phyloP scores from a whole-genome alignment of 305 asterid species.

The Lippia alba region DNA sequence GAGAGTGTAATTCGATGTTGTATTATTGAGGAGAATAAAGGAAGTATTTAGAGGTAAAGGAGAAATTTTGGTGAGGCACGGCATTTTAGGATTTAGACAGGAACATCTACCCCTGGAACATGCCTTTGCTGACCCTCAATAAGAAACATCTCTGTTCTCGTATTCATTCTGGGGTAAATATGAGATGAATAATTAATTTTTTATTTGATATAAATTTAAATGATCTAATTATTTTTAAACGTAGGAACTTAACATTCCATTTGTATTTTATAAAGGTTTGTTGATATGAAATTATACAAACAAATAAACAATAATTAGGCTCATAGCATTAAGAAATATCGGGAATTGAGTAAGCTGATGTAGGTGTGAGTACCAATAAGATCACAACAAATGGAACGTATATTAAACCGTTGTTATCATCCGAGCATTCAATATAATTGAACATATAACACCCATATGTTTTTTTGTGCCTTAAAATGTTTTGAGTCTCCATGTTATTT shows the following conservation, averaged over 20 bases:
- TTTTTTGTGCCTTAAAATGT: not conserved
- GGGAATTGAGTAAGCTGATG: not conserved
- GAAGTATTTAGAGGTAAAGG: not conserved
- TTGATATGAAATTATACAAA: no score
- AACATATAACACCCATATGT: not conserved
- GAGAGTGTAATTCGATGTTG: no score
- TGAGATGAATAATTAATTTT: no score
- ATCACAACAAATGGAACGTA: not conserved
- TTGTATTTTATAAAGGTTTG: no score
- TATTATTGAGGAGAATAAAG: no score
- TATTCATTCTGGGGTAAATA: no score
- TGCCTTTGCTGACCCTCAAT: constrained; percentile 34
- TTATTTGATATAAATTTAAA: no score
- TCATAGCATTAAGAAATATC: no score
- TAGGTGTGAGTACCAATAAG: not conserved
- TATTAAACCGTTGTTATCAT: not conserved
- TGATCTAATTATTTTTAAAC: no score
- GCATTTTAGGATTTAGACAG: constrained; percentile 24
- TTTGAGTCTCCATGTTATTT: not conserved
- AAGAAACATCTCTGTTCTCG: constrained; percentile 8
- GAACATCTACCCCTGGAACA: constrained; percentile 25
- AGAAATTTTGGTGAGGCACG: constrained; percentile 23
- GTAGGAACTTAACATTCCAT: no score
- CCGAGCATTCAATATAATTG: not conserved
- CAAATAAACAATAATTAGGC: no score